A percentile compares a stretch with the other conserved stretches of the same genome.
Evolutionary conservation across 2,329 filamentous ascomycete species (phyloP).

Genomic region (Sphaerostilbella broomeana): DNA sequence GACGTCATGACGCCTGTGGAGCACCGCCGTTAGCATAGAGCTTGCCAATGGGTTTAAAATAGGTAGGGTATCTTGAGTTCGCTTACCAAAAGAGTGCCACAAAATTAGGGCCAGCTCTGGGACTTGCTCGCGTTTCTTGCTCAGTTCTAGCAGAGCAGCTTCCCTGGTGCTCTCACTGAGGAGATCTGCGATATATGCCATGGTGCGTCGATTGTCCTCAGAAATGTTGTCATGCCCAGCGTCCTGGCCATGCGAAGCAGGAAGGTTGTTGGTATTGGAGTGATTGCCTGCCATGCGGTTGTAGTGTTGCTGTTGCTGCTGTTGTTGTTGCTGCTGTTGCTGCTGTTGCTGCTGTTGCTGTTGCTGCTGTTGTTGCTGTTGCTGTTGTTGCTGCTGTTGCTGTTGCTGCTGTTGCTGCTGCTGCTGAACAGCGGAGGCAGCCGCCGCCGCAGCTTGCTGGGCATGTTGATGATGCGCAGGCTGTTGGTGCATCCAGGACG

Average conservation of each 20-base stretch:
- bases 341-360: slow-evolving; percentile 55
- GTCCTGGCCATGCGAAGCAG: slow-evolving; percentile 47
- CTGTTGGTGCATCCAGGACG: slow-evolving; percentile 63
- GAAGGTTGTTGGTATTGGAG: slow-evolving; percentile 40
- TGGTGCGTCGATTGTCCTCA: slow-evolving; percentile 88
- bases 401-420: slow-evolving; percentile 50
- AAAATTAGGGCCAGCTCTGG: slow-evolving; percentile 92
- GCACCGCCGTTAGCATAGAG: too few relatives aligned
- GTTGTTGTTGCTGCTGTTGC: slow-evolving; percentile 47
- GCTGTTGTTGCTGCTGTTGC: slow-evolving; percentile 49
- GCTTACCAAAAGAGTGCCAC: slow-evolving; percentile 94
- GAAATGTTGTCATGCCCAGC: slow-evolving; percentile 61
- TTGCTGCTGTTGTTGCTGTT: slow-evolving; percentile 49
- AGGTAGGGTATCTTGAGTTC: too few relatives aligned
- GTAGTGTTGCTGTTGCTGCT: slow-evolving; percentile 50
- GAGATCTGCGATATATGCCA: slow-evolving; percentile 86
- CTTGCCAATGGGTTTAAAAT: too few relatives aligned
- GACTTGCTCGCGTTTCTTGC: slow-evolving; percentile 97
- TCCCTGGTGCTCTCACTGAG: slow-evolving; percentile 83
- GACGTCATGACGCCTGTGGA: slow-evolving; percentile 92
- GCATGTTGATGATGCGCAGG: slow-evolving; percentile 52
- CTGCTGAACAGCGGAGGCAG: slow-evolving; percentile 37
- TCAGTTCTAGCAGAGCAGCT: slow-evolving; percentile 86
- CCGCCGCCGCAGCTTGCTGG: slow-evolving; percentile 48
- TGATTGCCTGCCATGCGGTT: slow-evolving; percentile 64